Evolutionary conservation across 2,329 filamentous ascomycete genomes (phyloP).

Genomic region (Alternaria gaisen): DNA sequence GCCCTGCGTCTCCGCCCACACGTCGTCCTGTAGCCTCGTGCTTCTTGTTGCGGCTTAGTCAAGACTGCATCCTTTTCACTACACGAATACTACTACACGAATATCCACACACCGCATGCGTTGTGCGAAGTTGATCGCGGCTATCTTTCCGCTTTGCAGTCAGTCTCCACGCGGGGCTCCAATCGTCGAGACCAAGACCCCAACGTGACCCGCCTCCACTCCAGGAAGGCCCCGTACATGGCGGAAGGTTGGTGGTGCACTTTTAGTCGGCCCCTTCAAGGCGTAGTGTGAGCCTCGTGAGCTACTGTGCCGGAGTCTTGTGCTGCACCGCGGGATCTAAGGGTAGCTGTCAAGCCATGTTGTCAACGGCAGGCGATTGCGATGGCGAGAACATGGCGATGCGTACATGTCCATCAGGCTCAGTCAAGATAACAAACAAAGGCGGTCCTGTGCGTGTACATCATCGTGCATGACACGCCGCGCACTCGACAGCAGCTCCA

Average conservation of each 20-base stretch:
- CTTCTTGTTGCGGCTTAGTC: background rate
- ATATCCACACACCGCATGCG: constrained; percentile 1
- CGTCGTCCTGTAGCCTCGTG: background rate
- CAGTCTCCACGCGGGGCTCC: constrained; percentile 13
- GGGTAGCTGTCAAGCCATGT: background rate
- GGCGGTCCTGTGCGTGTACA: constrained; percentile 9
- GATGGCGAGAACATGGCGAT: background rate
- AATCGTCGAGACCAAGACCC: constrained; percentile 8
- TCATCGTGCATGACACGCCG: constrained; percentile 20
- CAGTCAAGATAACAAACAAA: background rate
- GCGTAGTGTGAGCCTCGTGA: background rate
- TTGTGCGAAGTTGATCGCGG: constrained; percentile 8
- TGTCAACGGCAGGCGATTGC: background rate
- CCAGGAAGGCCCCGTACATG: background rate
- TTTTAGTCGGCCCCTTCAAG: background rate
- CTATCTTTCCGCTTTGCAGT: constrained; percentile 10
- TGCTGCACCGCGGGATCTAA: constrained; percentile 3
- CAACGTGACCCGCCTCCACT: constrained; percentile 11
- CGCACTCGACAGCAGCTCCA: constrained; percentile 3
- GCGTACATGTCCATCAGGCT: background rate
- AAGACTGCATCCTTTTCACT: background rate
- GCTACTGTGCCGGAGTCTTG: background rate
- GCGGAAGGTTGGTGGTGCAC: background rate
- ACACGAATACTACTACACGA: background rate
- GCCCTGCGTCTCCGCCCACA: background rate